Evolutionary conservation across 2,329 filamentous ascomycete genomes (phyloP), one percentile per base, ranked within the genome.

Genomic region (Xylaria sp.): DNA sequence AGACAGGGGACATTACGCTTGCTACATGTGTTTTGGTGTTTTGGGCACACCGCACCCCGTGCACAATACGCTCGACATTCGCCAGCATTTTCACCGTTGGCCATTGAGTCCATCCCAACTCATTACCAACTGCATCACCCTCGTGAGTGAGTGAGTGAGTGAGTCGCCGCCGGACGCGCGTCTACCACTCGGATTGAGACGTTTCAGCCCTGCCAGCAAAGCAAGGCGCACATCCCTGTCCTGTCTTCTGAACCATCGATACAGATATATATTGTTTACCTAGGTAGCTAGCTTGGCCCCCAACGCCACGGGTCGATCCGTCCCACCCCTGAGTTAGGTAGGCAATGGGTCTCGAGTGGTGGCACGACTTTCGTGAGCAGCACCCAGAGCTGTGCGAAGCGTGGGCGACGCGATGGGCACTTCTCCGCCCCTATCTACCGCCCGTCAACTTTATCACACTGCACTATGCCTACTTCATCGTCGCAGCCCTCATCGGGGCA

Each of bases 391-490:
- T 44, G 13, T 44, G 39, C 39, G 39, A 44, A 44, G 17, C 39
- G 39, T 44, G 39, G 39, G 39, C 39, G 39, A 44, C 39, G 39
- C 39, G 39, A 44, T 44, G 39, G 39, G 39, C 39, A 44, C 39
- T 44, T 44, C 15, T 44, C 39, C 39, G 13, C 39, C 39, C 39
- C 39, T 44, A 44, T 44, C 39, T 44, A 44, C 39, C 39, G 39
- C 39, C 39, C 15, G 39, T 44, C 13, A 44, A 44, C 39, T 44
- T 44, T 44, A 44, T 44, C 39, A 44, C 39, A 44, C 39, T 44
- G 39, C 39, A 44, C 39, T 44, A 44, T 44, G 39, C 39, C 39
- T 44, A 44, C 39, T 44, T 44, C 39, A 44, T 44, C 39, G 39
- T 44, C 39, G 17, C 39, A 44, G 39, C 39, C 39, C 15, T 44